Base-by-base conservation (phyloP, 352 stramenopile species). In the Phytophthora melonis region DNA sequence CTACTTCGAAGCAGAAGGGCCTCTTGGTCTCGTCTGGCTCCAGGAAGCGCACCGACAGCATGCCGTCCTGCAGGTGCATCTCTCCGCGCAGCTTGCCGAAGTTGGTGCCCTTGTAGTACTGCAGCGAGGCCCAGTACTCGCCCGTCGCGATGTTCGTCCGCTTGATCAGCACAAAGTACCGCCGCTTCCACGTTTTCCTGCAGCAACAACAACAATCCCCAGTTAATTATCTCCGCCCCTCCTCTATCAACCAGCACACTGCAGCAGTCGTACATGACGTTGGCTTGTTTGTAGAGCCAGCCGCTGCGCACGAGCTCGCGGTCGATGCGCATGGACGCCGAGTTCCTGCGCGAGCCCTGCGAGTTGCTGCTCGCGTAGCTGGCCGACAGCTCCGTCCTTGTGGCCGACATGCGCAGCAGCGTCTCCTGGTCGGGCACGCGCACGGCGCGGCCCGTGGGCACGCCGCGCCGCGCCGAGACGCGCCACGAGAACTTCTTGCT, bases 21-120 rank as follows among this genome's bases (percentile, higher is more conserved):
- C 90, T 82, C 71, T 93, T 94, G 63, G 84, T 94, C 64, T 96
- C 88, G 47, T 82, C 78, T 2, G 86, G 80, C 63, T 97, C 89
- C 18, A 96, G 62, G 62, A 95, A 96, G 3, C 89, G 88, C 50
- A 96, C 84, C 0, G 76, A 85, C 19, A 94, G 60, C 32, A 84
- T 86, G 0, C 82, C 82, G 45, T 93, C 89, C 39, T 94, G 80
- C 18, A 97, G 66, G 27, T 88, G 77, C 66, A 96, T 90, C 59
- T 97, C 90, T 43, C 88, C 87, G 8, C 90, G 88, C 7, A 95
- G 61, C 49, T 94, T 93, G 32, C 68, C 86, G 56, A 95, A 95
- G 58, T 94, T 93, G 61, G 67, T 92, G 62, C 89, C 88, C 65
- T 94, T 94, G 77, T 94, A 97, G 77, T 96, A 97, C 70, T 96